Evolutionary conservation across 2,329 filamentous ascomycete species (phyloP), one percentile per base, ranked within the genome.

Genomic region (Akanthomyces uredinophilus): DNA sequence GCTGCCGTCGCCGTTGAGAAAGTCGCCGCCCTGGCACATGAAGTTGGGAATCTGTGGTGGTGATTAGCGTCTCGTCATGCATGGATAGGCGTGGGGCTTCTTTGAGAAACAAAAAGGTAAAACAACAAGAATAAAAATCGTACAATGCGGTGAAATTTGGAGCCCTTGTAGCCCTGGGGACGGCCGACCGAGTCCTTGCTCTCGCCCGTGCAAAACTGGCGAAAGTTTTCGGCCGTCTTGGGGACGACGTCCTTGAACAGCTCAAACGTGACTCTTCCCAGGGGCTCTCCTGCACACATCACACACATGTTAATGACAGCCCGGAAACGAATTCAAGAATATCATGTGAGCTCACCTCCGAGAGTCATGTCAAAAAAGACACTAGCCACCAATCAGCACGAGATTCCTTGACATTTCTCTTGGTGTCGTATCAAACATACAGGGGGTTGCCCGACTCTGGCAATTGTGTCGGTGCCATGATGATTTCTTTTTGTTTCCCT

Each of bases 11-110:
- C 92, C 91, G 70, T 96, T 92, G 65, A 96, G 80, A 74, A 98
- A 98, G 75, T 99, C 95, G 60, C 95, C 95, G 51, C 94, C 94
- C 75, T 99, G 95, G 70, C 95, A 90, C 94, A 98, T 98, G 79
- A 98, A 97, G 70, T 91, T 90, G 77, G 90, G 91, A 74, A 97
- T 96, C 91, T 96, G n/a, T n/a, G n/a, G n/a, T n/a, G n/a, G n/a
- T n/a, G n/a, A n/a, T n/a, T n/a, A n/a, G n/a, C n/a, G n/a, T n/a
- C n/a, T n/a, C n/a, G n/a, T n/a, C n/a, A n/a, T n/a, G n/a, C n/a
- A n/a, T n/a, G n/a, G n/a, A n/a, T n/a, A n/a, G n/a, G n/a, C n/a
- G n/a, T n/a, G n/a, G n/a, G n/a, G n/a, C n/a, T n/a, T n/a, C n/a
- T n/a, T n/a, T n/a, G n/a, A n/a, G n/a, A n/a, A n/a, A n/a, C n/a